Conservation (phyloP, 306 rosid genomes). For the Sicyos baderoa region DNA sequence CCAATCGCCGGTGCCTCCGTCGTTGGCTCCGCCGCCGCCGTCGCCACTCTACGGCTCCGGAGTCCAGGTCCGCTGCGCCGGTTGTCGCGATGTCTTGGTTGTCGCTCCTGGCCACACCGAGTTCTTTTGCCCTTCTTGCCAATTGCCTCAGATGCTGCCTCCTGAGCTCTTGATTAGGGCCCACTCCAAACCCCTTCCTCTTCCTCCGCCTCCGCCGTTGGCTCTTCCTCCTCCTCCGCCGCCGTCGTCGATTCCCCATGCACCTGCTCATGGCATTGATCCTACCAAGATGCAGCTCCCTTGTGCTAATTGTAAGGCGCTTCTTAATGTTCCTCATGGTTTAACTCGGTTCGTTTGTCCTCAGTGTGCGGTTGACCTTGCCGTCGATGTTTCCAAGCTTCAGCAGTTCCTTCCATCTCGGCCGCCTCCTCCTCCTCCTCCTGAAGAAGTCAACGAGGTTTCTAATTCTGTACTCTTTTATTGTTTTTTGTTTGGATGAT, state of each 20-base stretch:
- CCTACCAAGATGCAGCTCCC: conserved; percentile 97
- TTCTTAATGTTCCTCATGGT: conserved; percentile 94
- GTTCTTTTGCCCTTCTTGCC: conserved; percentile 68
- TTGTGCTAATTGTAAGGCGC: conserved; percentile 81
- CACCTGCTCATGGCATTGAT: conserved; percentile 80
- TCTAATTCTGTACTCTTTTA: background rate
- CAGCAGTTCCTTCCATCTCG: conserved; percentile 25
- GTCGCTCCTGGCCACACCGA: conserved; percentile 67
- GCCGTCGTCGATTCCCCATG: conserved; percentile 28
- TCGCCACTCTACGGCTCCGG: conserved; percentile 33
- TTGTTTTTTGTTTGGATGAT: background rate
- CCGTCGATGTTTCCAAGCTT: conserved; percentile 62
- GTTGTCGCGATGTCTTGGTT: conserved; percentile 70
- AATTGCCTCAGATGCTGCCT: conserved; percentile 93
- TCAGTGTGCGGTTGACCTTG: conserved; percentile 78
- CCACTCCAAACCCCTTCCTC: conserved; percentile 29
- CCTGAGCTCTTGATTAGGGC: conserved; percentile 80
- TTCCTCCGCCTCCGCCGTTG: conserved; percentile 17
- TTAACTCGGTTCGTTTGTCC: conserved; percentile 71
- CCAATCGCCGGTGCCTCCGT: conserved; percentile 46
- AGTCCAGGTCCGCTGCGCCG: conserved; percentile 95
- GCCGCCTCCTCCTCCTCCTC: conserved; percentile 18
- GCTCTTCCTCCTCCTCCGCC: conserved; percentile 14
- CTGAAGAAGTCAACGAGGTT: conserved; percentile 54
- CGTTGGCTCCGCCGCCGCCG: conserved; percentile 27